phyloP scores from a whole-genome alignment of 2,329 filamentous ascomycete genomes.

The Hortaea werneckii region DNA sequence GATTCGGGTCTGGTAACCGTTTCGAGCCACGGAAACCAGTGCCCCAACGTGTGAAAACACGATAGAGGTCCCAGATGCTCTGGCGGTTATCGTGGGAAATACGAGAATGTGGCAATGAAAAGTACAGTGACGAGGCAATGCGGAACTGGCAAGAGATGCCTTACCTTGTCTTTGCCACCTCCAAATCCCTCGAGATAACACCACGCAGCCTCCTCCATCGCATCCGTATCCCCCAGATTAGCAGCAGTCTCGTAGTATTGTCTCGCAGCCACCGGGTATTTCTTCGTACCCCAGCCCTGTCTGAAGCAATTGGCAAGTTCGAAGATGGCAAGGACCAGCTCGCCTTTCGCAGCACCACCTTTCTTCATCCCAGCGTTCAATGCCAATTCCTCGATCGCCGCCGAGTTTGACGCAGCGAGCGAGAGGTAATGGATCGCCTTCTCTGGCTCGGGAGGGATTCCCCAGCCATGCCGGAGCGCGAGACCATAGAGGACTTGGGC shows the following conservation, averaged over 20 bases:
- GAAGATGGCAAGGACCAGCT: slow-evolving; percentile 91
- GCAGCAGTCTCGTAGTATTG: slow-evolving; percentile 97
- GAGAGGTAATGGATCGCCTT: slow-evolving; percentile 76
- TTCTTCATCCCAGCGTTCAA: slow-evolving; percentile 81
- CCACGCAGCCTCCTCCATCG: slow-evolving; percentile 94
- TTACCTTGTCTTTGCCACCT: slow-evolving; percentile 95
- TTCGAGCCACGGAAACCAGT: too few relatives aligned
- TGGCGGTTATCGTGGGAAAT: too few relatives aligned
- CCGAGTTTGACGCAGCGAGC: slow-evolving; percentile 81
- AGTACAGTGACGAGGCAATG: not conserved
- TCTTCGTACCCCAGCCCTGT: slow-evolving; percentile 83
- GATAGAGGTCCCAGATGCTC: too few relatives aligned
- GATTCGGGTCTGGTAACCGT: too few relatives aligned
- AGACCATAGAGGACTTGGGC: slow-evolving; percentile 95
- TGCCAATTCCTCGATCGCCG: slow-evolving; percentile 74
- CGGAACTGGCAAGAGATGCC: slow-evolving; percentile 21
- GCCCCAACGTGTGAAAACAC: too few relatives aligned
- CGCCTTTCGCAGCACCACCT: slow-evolving; percentile 88
- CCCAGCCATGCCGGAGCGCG: slow-evolving; percentile 90
- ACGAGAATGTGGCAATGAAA: not conserved
- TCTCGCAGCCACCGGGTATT: slow-evolving; percentile 73
- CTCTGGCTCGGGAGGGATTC: slow-evolving; percentile 61
- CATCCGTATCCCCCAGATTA: slow-evolving; percentile 90
- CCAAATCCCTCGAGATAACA: slow-evolving; percentile 97
- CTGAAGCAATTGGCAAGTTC: slow-evolving; percentile 89